phyloP scores from a whole-genome alignment of 306 rosid species.

The Elaeagnus macrophylla region DNA sequence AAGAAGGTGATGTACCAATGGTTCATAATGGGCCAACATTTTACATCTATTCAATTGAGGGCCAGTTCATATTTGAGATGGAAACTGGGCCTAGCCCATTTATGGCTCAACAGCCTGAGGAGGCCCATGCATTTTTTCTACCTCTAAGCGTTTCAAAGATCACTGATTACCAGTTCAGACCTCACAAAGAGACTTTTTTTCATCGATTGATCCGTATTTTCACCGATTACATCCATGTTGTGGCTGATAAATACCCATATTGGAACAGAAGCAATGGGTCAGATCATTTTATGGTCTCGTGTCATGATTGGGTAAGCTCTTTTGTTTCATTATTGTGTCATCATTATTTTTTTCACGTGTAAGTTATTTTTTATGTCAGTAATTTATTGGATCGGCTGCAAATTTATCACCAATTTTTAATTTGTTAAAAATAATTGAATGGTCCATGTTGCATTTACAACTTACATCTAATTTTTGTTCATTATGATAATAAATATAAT shows the following conservation, averaged over 20 bases:
- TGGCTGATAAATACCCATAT: conserved; percentile 21
- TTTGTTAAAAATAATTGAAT: no score
- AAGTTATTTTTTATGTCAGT: no score
- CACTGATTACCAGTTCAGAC: conserved; percentile 23
- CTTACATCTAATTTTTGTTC: no score
- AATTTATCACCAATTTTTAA: no score
- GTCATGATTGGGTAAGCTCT: conserved; percentile 50
- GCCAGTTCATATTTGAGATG: conserved; percentile 53
- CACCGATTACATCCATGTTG: conserved; percentile 18
- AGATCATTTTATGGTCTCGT: conserved; percentile 46
- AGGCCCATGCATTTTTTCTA: conserved; percentile 42
- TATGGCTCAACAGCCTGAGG: conserved; percentile 33
- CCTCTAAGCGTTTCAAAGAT: conserved; percentile 44
- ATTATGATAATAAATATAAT: no score
- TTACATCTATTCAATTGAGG: conserved; percentile 54
- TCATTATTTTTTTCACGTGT: neutral
- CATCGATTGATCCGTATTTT: conserved; percentile 7
- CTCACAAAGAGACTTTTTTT: neutral
- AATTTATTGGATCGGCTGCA: no score
- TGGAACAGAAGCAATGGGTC: conserved; percentile 57
- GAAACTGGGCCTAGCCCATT: conserved; percentile 25
- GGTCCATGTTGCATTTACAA: no score
- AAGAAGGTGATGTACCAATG: conserved; percentile 27
- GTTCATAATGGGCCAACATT: conserved; percentile 47
- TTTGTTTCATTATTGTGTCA: neutral